Evolutionary conservation across 192 early-diverging fungal species (phyloP), one percentile per base, ranked within the genome.

Genomic region (Coemansia sp.): DNA sequence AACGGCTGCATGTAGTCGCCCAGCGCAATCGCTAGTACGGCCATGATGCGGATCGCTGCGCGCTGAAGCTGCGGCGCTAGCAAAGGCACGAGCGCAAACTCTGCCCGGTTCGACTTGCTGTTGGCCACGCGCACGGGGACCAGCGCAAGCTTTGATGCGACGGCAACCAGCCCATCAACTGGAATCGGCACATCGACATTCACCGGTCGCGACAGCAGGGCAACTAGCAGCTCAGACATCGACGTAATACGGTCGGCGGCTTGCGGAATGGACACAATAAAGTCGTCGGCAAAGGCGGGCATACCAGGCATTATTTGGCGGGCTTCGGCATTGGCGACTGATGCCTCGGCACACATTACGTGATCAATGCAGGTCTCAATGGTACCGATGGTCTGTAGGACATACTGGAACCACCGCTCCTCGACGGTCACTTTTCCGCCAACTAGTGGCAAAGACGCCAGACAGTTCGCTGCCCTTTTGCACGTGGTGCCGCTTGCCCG

Each of bases 321-420:
- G 13, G 50, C 24, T 10, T 29, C 50, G 2, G 24, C 50, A 49
- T 55, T 55, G 13, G 24, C 29, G 32, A 27, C 15, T 32, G 55
- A 11, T 1, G 38, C 18, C 0, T 71, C 61, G 13, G 58, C 61
- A 35, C 73, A 83, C 73, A 76, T 71, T 32, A 78, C 61, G 41
- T 73, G 71, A 32, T 74, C 77, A n/a, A 83, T 53, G 64, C 76
- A 83, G n/a, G 13, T 44, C 18, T 62, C 39, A n/a, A 83, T 78
- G 1, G 76, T 79, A 18, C 73, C 82, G 9, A 79, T 30, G 8
- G 76, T 67, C 56, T 67, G 55, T 61, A 70, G 69, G 7, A 60
- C 52, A 24, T 53, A 61, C 58, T 75, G 59, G 65, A 76, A 83
- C 82, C 82, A 83, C 35, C 73, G 76, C 41, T 83, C 82, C 38